Evolutionary conservation across 257 asterid genomes (phyloP).

Genomic region (Jacaranda copaia): DNA sequence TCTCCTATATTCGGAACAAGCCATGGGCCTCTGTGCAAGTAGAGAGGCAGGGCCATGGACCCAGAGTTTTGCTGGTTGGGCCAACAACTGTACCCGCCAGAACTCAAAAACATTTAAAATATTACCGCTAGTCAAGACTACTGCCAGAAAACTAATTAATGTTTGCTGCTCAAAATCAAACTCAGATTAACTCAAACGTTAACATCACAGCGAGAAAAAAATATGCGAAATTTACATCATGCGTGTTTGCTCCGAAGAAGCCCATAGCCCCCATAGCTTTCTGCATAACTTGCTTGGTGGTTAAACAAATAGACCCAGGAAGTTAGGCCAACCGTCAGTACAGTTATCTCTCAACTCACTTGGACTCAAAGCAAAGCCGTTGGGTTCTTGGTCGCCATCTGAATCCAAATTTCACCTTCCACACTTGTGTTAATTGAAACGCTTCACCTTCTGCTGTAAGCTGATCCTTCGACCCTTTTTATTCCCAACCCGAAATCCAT

Average conservation of each 20-base stretch:
- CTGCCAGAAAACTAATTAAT: neutral
- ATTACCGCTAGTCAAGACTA: neutral
- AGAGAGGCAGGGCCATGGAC: neutral
- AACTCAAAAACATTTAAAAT: slow-evolving; percentile 33
- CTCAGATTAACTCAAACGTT: slow-evolving; percentile 44
- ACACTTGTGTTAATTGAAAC: slow-evolving; percentile 40
- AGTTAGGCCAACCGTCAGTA: slow-evolving; percentile 78
- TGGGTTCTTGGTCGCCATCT: slow-evolving; percentile 81
- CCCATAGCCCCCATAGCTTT: slow-evolving; percentile 36
- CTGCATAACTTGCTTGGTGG: slow-evolving; percentile 55
- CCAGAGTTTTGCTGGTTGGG: neutral
- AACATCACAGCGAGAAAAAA: slow-evolving; percentile 40
- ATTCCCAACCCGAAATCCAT: slow-evolving; percentile 23
- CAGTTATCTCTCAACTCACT: slow-evolving; percentile 49
- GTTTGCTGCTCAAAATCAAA: neutral
- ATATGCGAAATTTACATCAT: neutral
- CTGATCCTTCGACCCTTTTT: slow-evolving; percentile 38
- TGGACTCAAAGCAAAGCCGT: slow-evolving; percentile 67
- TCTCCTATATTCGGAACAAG: neutral
- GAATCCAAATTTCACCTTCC: slow-evolving; percentile 56
- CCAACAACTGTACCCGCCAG: slow-evolving; percentile 58
- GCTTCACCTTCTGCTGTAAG: slow-evolving; percentile 45
- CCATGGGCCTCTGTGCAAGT: neutral
- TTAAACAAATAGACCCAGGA: slow-evolving; percentile 52
- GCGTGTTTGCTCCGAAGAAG: too few relatives aligned